A percentile compares a stretch with the other conserved stretches of the same genome.
These are phyloP conservation scores for Lactarius vividus DNA, from an alignment of 768 basidiomycete species.

Conservation along the genomic window DNA sequence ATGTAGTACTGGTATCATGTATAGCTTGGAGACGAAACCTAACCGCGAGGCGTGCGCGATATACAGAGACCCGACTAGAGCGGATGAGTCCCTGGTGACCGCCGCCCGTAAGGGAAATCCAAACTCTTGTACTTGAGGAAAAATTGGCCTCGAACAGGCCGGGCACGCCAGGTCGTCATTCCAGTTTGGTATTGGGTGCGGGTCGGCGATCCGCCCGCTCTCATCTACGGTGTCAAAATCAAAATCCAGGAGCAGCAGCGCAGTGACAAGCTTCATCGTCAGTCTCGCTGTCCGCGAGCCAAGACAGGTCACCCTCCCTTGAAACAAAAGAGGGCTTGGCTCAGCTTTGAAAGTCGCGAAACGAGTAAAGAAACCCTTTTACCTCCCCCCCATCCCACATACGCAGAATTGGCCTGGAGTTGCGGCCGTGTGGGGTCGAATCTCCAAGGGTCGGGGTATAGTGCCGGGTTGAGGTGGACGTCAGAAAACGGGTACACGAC, in stretches of 20 bases:
- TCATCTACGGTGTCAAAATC: conserved; percentile 57
- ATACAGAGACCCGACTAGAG: conserved; percentile 5
- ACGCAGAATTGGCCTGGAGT: conserved; percentile 53
- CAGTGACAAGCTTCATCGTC: conserved; percentile 67
- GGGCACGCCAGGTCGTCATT: conserved; percentile 71
- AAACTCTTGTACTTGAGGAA: conserved; percentile 44
- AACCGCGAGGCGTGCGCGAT: neutral
- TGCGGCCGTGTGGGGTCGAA: conserved; percentile 58
- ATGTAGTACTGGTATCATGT: neutral
- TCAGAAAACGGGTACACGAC: conserved; percentile 79
- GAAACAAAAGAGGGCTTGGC: conserved; percentile 15
- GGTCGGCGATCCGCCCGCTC: conserved; percentile 43
- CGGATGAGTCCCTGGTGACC: conserved; percentile 1
- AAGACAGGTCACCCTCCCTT: conserved; percentile 68
- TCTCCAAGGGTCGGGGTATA: conserved; percentile 76
- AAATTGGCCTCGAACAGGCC: conserved; percentile 55
- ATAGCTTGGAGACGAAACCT: neutral
- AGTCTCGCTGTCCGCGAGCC: conserved; percentile 74
- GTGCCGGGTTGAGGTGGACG: conserved; percentile 66
- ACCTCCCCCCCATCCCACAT: conserved; percentile 83
- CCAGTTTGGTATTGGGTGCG: conserved; percentile 67
- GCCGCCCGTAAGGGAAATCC: neutral
- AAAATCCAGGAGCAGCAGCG: conserved; percentile 65
- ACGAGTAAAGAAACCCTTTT: conserved; percentile 32
- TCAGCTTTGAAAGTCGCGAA: conserved; percentile 15